Evolutionary conservation across 345 rosid species (phyloP).

Genomic region (Carallia pectinifolia): DNA sequence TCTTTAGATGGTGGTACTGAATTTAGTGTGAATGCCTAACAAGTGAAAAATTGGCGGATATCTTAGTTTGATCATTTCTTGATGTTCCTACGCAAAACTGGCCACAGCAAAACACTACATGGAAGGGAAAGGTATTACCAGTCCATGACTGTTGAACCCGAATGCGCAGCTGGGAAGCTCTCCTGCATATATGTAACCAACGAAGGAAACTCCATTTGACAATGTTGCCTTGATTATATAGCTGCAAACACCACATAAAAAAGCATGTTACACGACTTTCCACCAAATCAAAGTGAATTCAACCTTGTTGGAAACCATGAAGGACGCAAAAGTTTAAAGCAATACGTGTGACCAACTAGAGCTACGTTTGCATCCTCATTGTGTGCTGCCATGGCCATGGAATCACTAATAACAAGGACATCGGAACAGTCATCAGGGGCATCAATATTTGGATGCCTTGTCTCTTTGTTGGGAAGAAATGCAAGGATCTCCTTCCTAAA

Average conservation of each 20-base stretch:
- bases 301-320: background rate
- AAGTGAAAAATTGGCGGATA: background rate
- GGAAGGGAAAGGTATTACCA: slow-evolving; percentile 33
- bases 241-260: slow-evolving; percentile 25
- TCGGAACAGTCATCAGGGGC: slow-evolving; percentile 47
- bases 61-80: background rate
- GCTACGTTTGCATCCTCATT: slow-evolving; percentile 61
- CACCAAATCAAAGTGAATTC: background rate
- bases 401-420: slow-evolving; percentile 42
- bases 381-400: slow-evolving; percentile 55
- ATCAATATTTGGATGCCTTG: background rate
- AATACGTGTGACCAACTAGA: slow-evolving; percentile 56
- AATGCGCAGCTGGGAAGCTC: slow-evolving; percentile 70
- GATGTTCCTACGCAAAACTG: background rate
- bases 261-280: background rate
- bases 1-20: slow-evolving; percentile 51
- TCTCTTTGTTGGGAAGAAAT: slow-evolving; percentile 38
- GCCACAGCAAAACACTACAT: background rate
- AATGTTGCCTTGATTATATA: slow-evolving; percentile 45
- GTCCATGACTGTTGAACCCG: slow-evolving; percentile 50
- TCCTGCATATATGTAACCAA: slow-evolving; percentile 60
- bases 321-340: background rate
- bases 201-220: slow-evolving; percentile 35
- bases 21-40: slow-evolving; percentile 53
- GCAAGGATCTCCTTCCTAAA: slow-evolving; percentile 69